Evolutionary conservation across 345 rosid genomes (phyloP), one percentile per base, ranked within the genome.

Genomic region (Camelina laxa): DNA sequence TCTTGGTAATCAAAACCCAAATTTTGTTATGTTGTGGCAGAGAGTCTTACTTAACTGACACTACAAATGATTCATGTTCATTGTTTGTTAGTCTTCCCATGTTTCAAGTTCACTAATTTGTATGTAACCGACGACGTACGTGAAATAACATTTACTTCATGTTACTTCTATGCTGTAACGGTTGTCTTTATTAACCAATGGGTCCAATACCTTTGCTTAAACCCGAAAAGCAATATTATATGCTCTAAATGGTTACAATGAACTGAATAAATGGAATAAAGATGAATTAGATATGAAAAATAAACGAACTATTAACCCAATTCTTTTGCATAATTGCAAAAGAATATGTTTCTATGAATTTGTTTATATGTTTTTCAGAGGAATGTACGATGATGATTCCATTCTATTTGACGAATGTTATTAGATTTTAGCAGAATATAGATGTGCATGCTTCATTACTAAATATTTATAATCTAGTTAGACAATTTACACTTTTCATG

Each of bases 1-100:
- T 78, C 59, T 78, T 60, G 81, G 81, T 58, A 78, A 71, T 66
- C 59, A 51, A 50, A 72, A 66, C 73, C 58, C 24, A 33, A 20
- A 2, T 6, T 65, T 66, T 66, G 77, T 72, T 65, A 67, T 78
- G 59, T 72, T 78, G 77, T 55, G 49, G 54, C 60, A 79, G 75
- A 79, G 56, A 50, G 27, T 50, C 74, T 76, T 14, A 42, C 62
- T 44, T 70, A 73, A 67, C 73, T 72, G 72, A 77, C 67, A 71
- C 54, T 66, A 36, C 6, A 48, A 70, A 66, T 77, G 27, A 77
- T 38, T 65, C 48, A 77, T 70, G 72, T 42, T 69, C 75, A 48
- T 75, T 36, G 9, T 35, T 54, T 56, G 56, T 14, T 39, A 63
- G 56, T 19, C 48, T 49, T 77, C 44, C 33, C 80, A 77, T 41